These are phyloP conservation scores for Rhododendron henanense DNA, from an alignment of 148 eudicot species.

Conservation along the genomic window DNA sequence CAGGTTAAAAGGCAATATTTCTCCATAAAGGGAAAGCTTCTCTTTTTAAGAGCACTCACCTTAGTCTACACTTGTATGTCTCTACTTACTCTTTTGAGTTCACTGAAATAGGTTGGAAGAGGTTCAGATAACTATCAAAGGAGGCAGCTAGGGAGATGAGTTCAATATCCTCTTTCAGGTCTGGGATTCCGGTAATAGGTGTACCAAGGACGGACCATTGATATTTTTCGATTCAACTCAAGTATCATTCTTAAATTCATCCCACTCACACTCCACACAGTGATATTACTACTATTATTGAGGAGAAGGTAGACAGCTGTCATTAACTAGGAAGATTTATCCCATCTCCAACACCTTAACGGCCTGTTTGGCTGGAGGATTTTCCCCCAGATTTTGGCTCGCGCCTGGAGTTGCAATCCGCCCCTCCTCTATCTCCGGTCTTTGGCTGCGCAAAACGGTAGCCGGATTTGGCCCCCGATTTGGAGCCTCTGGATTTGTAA, in stretches of 20 bases:
- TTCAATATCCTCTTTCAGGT: not conserved
- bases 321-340: not conserved
- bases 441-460: too few relatives aligned
- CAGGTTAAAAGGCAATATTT: not conserved
- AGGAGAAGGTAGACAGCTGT: not conserved
- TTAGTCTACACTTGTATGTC: not conserved
- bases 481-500: too few relatives aligned
- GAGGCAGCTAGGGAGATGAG: not conserved
- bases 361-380: too few relatives aligned
- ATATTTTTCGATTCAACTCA: not conserved
- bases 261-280: not conserved
- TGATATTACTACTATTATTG: not conserved
- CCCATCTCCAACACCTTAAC: not conserved
- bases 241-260: not conserved
- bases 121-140: not conserved
- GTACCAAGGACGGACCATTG: not conserved
- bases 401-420: too few relatives aligned
- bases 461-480: too few relatives aligned
- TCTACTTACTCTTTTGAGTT: not conserved
- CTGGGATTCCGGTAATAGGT: not conserved
- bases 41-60: not conserved
- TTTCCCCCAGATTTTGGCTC: too few relatives aligned
- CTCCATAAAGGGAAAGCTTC: not conserved
- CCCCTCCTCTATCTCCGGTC: too few relatives aligned
- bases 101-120: not conserved